A percentile compares a stretch with the other conserved stretches of the same genome.
Conservation (phyloP, 208 protist species). For the Leptomonas seymouri region DNA sequence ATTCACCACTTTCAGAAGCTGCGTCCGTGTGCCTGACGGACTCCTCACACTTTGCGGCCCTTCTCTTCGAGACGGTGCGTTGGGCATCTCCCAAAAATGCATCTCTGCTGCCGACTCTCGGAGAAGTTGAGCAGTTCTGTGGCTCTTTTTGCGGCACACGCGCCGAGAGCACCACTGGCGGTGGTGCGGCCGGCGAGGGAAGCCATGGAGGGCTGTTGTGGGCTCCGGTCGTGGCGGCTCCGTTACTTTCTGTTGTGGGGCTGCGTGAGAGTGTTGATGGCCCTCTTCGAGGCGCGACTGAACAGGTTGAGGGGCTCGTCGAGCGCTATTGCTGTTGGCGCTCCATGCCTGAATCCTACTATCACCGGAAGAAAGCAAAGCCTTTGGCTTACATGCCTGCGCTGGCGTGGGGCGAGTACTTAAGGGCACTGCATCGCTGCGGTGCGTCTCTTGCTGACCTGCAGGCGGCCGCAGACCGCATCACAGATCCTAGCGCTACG, state of each 20-base stretch:
- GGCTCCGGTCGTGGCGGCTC: conserved; percentile 31
- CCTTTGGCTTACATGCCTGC: conserved; percentile 56
- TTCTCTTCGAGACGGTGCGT: conserved; percentile 17
- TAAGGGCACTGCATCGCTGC: conserved; percentile 55
- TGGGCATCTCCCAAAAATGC: background rate
- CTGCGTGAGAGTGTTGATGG: background rate
- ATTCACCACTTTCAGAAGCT: background rate
- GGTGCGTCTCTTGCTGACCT: conserved; percentile 49
- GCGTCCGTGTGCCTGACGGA: background rate
- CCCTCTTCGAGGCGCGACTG: too few relatives aligned
- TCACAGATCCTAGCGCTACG: conserved; percentile 56
- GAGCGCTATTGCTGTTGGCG: conserved; percentile 14
- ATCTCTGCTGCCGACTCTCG: conserved; percentile 11
- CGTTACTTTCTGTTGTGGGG: conserved; percentile 36
- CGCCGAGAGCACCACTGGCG: background rate
- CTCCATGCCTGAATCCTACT: background rate
- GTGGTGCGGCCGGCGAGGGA: background rate
- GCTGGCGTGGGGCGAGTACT: conserved; percentile 68
- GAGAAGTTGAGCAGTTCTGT: conserved; percentile 8
- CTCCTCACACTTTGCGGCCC: conserved; percentile 11
- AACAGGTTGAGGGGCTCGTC: conserved; percentile 1
- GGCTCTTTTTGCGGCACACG: background rate
- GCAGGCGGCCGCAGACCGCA: conserved; percentile 51
- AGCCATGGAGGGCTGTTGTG: conserved; percentile 1
- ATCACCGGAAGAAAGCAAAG: background rate